Evolutionary conservation across 2,329 filamentous ascomycete species (phyloP), one percentile per base, ranked within the genome.

Genomic region (Monilinia aucupariae): DNA sequence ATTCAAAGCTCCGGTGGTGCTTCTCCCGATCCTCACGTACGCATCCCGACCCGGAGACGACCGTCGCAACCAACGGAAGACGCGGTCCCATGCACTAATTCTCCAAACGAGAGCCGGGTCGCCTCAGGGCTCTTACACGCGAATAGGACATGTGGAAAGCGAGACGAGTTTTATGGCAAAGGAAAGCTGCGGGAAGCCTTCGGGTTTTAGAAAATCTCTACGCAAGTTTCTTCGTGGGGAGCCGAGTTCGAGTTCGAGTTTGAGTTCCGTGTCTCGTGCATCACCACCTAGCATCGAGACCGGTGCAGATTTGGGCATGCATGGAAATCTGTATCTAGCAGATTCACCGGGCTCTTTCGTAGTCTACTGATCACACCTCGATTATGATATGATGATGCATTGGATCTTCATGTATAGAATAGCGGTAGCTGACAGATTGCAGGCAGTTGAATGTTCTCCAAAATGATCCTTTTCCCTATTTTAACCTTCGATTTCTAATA

Each of bases 311-410:
- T 27, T 15, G 34, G 22, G 12, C 5, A 55, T 20, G 3, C 37
- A 55, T 13, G 39, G 43, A 17, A 43, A 25, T 12, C 7, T 55
- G 15, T 55, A 55, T 55, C 10, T 43, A 30, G 52, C 25, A 17
- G 52, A 20, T 32, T 55, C 52, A 13, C 52, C 17, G 7, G 52
- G 52, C 4, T 55, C 52, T 55, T 55, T 55, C n/a, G 17, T 55
- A 13, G 39, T 55, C 30, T 55, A 55, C 20, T 55, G 25, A 55
- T 27, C 15, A 37, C 1, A 9, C n/a, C n/a, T n/a, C n/a, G n/a
- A n/a, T n/a, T n/a, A n/a, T n/a, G n/a, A n/a, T n/a, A n/a, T n/a
- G n/a, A n/a, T n/a, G n/a, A n/a, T n/a, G n/a, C n/a, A n/a, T n/a
- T n/a, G n/a, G n/a, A n/a, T n/a, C n/a, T n/a, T n/a, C n/a, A n/a